Evolutionary conservation across 352 stramenopile species (phyloP), one percentile per base, ranked within the genome.

Genomic region (Phytophthora gonapodyides): DNA sequence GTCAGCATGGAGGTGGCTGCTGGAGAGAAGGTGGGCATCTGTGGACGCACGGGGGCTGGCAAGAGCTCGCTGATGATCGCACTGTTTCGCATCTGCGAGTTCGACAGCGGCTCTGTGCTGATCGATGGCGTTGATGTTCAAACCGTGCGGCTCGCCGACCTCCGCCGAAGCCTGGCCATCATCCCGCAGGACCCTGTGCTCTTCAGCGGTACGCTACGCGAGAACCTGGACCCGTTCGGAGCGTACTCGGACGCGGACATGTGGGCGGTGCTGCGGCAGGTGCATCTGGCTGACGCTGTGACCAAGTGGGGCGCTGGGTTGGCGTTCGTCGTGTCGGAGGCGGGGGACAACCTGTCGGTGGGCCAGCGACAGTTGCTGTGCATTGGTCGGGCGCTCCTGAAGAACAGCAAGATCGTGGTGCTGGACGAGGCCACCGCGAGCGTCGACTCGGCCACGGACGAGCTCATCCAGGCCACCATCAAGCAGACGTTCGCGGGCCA

Each of bases 391-490:
- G 96, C 15, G 93, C 12, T 43, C 1, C 37, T 43, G 37, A 43
- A 43, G 8, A 16, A 43, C 43, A 34, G 43, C 19, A 49, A 96
- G 42, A 64, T 79, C 30, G 63, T 98, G 5, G 74, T 98, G 15
- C 56, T 99, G 31, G 96, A 99, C 71, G 96, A 98, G 72, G 94
- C 94, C 5, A 98, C 96, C 7, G 79, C 86, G 24, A 89, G 73
- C 50, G 87, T 98, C 10, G 91, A 98, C 56, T 53, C 55, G 2
- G 67, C 73, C 31, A 87, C 71, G 8, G 89, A 97, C 49, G 40
- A 45, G 12, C 45, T 73, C 16, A 69, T 73, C 41, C 64, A 81
- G 55, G 60, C 61, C 7, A 90, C 84, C 16, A 94, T 98, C 57
- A 76, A 91, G 36, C 56, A 91, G 45, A 89, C 97, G 33, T 98